phyloP scores from a whole-genome alignment of 225 moss, liverwort and hornwort species.

The Rhytidiadelphus loreus region DNA sequence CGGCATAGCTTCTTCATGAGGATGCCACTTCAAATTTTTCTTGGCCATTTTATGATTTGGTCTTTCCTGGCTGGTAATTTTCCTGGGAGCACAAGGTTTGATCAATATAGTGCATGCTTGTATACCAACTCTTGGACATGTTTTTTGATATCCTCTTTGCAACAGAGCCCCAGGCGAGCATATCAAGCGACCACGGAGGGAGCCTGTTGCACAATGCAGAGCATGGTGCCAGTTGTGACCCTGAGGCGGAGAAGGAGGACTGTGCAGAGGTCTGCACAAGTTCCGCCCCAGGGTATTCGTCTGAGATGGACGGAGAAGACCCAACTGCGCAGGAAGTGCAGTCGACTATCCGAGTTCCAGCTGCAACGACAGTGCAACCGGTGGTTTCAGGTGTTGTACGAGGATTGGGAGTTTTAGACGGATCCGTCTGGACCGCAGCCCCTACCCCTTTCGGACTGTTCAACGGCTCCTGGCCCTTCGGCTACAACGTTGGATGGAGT shows the following conservation, averaged over 20 bases:
- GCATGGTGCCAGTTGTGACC: background rate
- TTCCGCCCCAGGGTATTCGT: background rate
- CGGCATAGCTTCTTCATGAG: background rate
- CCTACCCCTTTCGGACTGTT: slow-evolving; percentile 44
- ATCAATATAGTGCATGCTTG: background rate
- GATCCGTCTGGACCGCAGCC: slow-evolving; percentile 18
- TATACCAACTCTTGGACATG: background rate
- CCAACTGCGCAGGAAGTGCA: background rate
- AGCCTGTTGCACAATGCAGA: background rate
- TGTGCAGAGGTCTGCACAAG: slow-evolving; percentile 6
- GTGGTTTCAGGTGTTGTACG: slow-evolving; percentile 8
- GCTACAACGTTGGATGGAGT: slow-evolving; percentile 67
- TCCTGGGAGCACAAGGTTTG: background rate
- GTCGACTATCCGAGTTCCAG: background rate
- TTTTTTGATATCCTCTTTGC: background rate
- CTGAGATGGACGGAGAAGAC: background rate
- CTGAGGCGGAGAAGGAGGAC: slow-evolving; percentile 10
- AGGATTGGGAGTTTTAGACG: slow-evolving; percentile 4
- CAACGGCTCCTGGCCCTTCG: slow-evolving; percentile 72
- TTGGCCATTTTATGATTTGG: background rate
- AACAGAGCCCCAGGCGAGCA: slow-evolving; percentile 15
- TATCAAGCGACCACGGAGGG: background rate
- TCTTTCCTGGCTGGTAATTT: background rate
- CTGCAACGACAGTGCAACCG: background rate
- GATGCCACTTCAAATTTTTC: background rate